A percentile compares a stretch with the other conserved stretches of the same genome.
These are phyloP conservation scores for Salix suchowensis DNA, from an alignment of 345 rosid genomes.

Conservation along the genomic window DNA sequence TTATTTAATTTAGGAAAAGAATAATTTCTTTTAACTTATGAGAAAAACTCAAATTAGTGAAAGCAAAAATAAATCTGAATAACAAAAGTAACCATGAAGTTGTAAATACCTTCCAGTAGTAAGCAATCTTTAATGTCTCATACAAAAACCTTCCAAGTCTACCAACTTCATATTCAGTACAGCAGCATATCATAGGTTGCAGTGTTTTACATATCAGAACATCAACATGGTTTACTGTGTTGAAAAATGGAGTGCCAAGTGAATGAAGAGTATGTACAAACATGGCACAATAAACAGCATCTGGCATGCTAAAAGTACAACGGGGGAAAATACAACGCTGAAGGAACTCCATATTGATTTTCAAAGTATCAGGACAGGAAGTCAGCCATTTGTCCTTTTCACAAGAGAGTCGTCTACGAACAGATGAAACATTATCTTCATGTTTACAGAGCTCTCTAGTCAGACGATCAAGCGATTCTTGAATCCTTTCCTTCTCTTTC, in stretches of 20 bases:
- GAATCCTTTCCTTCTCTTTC: slow-evolving; percentile 99
- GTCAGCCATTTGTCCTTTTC: slow-evolving; percentile 98
- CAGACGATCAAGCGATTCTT: slow-evolving; percentile 93
- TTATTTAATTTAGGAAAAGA: neutral
- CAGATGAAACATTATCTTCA: slow-evolving; percentile 94
- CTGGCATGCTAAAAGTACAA: slow-evolving; percentile 99
- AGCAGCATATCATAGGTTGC: slow-evolving; percentile 99
- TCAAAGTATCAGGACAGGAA: slow-evolving; percentile 95
- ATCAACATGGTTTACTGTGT: slow-evolving; percentile 98
- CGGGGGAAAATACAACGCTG: slow-evolving; percentile 99
- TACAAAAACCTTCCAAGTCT: slow-evolving; percentile 89
- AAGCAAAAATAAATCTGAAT: neutral
- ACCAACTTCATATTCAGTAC: slow-evolving; percentile 98
- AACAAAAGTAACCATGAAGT: neutral
- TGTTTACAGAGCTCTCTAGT: slow-evolving; percentile 77
- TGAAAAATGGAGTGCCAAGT: slow-evolving; percentile 95
- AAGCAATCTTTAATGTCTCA: slow-evolving; percentile 94
- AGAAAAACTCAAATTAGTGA: neutral
- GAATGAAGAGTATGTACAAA: slow-evolving; percentile 96
- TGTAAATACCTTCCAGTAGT: slow-evolving; percentile 79
- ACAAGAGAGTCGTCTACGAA: slow-evolving; percentile 74
- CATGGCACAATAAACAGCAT: slow-evolving; percentile 97
- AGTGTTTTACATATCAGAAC: slow-evolving; percentile 92
- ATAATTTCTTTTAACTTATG: neutral
- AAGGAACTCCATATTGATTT: slow-evolving; percentile 98